A percentile compares a stretch with the other conserved stretches of the same genome.
These are phyloP conservation scores for Alternaria solani DNA, from an alignment of 2,329 filamentous ascomycete genomes.

Conservation along the genomic window DNA sequence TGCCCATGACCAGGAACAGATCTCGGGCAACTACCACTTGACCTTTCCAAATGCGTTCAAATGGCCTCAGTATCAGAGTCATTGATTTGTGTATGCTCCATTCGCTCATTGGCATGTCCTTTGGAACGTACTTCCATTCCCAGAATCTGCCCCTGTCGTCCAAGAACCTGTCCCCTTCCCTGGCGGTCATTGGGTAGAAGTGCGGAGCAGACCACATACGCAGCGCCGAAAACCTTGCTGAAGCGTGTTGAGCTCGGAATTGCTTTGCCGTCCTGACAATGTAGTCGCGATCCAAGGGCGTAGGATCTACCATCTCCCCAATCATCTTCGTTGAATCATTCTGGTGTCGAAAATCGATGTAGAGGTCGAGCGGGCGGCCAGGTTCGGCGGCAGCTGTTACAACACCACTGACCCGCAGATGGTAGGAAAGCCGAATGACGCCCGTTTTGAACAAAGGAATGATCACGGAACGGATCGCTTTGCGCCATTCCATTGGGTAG, in stretches of 20 bases:
- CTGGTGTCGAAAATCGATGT: slow-evolving; percentile 47
- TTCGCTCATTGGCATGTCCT: slow-evolving; percentile 57
- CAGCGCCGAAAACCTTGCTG: slow-evolving; percentile 55
- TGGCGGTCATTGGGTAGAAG: slow-evolving; percentile 60
- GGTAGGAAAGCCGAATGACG: slow-evolving; percentile 50
- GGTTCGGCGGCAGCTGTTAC: slow-evolving; percentile 52
- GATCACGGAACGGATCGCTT: slow-evolving; percentile 53
- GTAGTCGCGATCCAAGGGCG: slow-evolving; percentile 38
- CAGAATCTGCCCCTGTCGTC: slow-evolving; percentile 56
- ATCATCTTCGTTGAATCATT: slow-evolving; percentile 26
- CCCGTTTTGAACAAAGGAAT: slow-evolving; percentile 57
- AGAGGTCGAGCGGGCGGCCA: slow-evolving; percentile 45
- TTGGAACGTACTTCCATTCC: slow-evolving; percentile 60
- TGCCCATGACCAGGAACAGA: slow-evolving; percentile 58
- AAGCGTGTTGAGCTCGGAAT: slow-evolving; percentile 36
- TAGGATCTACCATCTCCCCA: slow-evolving; percentile 45
- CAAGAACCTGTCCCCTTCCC: slow-evolving; percentile 52
- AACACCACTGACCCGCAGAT: slow-evolving; percentile 41
- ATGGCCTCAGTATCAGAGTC: slow-evolving; percentile 41
- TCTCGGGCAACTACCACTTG: slow-evolving; percentile 55
- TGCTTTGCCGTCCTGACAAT: slow-evolving; percentile 44
- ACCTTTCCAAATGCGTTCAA: slow-evolving; percentile 40
- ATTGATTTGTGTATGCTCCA: slow-evolving; percentile 56
- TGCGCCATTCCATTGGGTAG: slow-evolving; percentile 53
- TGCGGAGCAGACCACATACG: slow-evolving; percentile 59